Conservation (phyloP, 257 asterid genomes). For the Asclepias syriaca region DNA sequence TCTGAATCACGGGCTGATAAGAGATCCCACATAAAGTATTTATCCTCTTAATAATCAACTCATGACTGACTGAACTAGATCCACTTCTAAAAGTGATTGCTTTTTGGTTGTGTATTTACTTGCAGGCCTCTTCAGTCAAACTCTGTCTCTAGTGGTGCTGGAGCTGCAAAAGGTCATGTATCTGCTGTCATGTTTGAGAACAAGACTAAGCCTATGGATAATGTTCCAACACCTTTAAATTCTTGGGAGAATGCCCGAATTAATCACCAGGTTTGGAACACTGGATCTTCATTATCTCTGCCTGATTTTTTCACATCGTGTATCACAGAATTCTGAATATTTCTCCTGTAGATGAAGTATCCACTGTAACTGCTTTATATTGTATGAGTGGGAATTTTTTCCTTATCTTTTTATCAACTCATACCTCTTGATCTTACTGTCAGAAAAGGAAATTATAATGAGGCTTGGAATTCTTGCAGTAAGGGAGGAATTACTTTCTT, state of each 20-base stretch:
- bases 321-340: background rate
- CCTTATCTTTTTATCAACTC: background rate
- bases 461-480: background rate
- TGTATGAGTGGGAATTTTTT: background rate
- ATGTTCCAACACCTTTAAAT: slow-evolving; percentile 27
- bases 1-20: slow-evolving; percentile 40
- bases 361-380: background rate
- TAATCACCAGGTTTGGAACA: slow-evolving; percentile 37
- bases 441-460: background rate
- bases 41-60: slow-evolving; percentile 12
- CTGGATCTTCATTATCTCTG: slow-evolving; percentile 6
- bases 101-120: slow-evolving; percentile 16
- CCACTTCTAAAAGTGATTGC: slow-evolving; percentile 8
- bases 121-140: slow-evolving; percentile 51
- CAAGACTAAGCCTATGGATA: slow-evolving; percentile 42
- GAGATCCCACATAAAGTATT: slow-evolving; percentile 44
- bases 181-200: slow-evolving; percentile 46
- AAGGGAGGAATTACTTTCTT: background rate
- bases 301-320: background rate
- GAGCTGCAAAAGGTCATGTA: slow-evolving; percentile 40
- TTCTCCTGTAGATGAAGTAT: background rate
- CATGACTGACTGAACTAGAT: background rate
- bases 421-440: background rate
- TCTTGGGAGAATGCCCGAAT: slow-evolving; percentile 40
- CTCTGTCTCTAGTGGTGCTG: slow-evolving; percentile 35